Percentiles rank a stretch among this genome's conserved stretches.
These are phyloP conservation scores for Eutrema japonicum DNA, from an alignment of 345 rosid species.

Conservation along the genomic window DNA sequence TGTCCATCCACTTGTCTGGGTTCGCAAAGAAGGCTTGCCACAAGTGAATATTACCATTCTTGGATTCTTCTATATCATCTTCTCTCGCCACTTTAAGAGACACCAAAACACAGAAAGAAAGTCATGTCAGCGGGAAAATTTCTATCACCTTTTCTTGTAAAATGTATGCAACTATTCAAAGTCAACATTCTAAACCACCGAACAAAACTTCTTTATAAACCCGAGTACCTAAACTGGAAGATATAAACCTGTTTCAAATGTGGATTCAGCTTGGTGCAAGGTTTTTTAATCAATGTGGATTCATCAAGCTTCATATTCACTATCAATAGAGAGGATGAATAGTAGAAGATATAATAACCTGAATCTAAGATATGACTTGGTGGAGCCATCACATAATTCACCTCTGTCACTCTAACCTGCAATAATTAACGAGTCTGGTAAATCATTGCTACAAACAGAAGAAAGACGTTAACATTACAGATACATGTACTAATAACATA, in stretches of 20 bases:
- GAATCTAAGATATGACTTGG: constrained; percentile 32
- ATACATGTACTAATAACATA: constrained; percentile 6
- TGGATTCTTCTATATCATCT: constrained; percentile 24
- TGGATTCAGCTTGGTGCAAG: background rate
- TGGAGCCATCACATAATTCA: constrained; percentile 51
- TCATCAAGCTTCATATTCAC: constrained; percentile 1
- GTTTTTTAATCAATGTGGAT: background rate
- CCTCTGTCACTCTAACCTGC: constrained; percentile 64
- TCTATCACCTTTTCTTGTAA: background rate
- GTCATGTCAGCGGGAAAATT: background rate
- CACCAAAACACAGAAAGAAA: constrained; percentile 24
- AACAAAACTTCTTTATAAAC: background rate
- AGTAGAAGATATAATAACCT: constrained; percentile 43
- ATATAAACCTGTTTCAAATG: constrained; percentile 3
- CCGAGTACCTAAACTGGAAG: background rate
- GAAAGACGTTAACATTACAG: background rate
- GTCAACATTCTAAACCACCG: background rate
- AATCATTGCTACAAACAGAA: background rate
- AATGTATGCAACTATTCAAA: background rate
- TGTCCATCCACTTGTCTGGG: constrained; percentile 83
- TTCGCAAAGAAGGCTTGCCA: constrained; percentile 75
- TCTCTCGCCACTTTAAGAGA: constrained; percentile 5
- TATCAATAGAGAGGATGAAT: constrained; percentile 8
- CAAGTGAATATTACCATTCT: constrained; percentile 46
- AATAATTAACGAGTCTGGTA: background rate